phyloP scores from a whole-genome alignment of 2,329 filamentous ascomycete genomes.

The Emericellopsis cladophorae region DNA sequence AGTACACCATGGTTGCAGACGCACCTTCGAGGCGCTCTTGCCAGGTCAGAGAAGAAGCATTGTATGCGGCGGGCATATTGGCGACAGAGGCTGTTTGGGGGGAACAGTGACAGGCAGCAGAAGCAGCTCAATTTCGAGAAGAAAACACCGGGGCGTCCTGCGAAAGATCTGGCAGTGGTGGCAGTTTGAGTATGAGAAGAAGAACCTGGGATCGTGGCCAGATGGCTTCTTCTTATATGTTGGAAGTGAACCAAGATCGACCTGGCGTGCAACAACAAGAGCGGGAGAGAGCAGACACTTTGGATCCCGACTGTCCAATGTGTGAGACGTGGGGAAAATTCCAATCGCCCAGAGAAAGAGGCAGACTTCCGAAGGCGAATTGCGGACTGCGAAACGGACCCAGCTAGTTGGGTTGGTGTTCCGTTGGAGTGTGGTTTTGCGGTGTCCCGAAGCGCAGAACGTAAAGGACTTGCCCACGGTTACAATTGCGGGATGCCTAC shows the following conservation, averaged over 20 bases:
- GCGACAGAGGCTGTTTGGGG: background rate
- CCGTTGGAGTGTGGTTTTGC: background rate
- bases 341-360: background rate
- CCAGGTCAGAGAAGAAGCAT: conserved; percentile 18
- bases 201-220: too few relatives aligned
- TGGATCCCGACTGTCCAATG: background rate
- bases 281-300: too few relatives aligned
- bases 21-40: conserved; percentile 37
- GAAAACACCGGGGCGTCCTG: too few relatives aligned
- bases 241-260: too few relatives aligned
- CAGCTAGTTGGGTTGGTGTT: conserved; percentile 1
- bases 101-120: too few relatives aligned
- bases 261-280: too few relatives aligned
- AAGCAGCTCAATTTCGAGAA: too few relatives aligned
- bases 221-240: too few relatives aligned
- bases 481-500: too few relatives aligned
- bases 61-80: background rate
- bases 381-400: background rate
- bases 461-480: background rate
- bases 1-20: conserved; percentile 3
- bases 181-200: too few relatives aligned
- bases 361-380: background rate
- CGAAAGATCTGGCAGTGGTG: too few relatives aligned
- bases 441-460: background rate
- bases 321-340: background rate